These are phyloP conservation scores for Malus hybrid DNA, from an alignment of 331 rosid species.

Conservation along the genomic window DNA sequence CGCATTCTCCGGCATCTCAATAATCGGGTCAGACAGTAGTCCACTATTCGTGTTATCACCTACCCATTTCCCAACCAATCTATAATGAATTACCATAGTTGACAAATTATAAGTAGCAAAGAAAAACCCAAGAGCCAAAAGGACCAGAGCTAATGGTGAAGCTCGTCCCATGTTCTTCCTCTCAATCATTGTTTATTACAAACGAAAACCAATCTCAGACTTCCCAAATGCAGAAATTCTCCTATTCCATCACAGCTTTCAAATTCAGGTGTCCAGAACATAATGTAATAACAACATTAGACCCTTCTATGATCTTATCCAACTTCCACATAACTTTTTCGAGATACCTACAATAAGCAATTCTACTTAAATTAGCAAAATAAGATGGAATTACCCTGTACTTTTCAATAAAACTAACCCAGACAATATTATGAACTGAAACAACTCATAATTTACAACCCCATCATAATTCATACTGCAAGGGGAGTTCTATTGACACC, in stretches of 20 bases:
- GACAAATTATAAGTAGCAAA: slow-evolving; percentile 70
- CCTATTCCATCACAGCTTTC: slow-evolving; percentile 19
- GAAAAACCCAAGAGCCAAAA: slow-evolving; percentile 71
- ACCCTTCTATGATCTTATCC: not conserved
- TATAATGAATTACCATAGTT: slow-evolving; percentile 48
- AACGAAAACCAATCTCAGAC: slow-evolving; percentile 22
- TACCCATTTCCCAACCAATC: slow-evolving; percentile 34
- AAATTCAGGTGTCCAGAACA: slow-evolving; percentile 9
- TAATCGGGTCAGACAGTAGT: slow-evolving; percentile 49
- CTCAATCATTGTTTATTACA: slow-evolving; percentile 24
- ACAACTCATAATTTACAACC: not conserved
- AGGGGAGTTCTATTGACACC: not conserved
- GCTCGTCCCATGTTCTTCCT: slow-evolving; percentile 60
- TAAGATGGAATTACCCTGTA: not conserved
- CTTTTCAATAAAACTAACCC: not conserved
- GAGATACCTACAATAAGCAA: slow-evolving; percentile 9
- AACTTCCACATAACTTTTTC: not conserved
- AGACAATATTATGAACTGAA: not conserved
- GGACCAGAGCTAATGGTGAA: slow-evolving; percentile 53
- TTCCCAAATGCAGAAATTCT: slow-evolving; percentile 16
- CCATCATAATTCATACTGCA: not conserved
- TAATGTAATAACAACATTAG: not conserved
- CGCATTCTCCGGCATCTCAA: slow-evolving; percentile 60
- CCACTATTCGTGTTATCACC: slow-evolving; percentile 12
- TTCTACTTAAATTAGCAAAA: not conserved